Evolutionary conservation across 352 stramenopile species (phyloP), one percentile per base, ranked within the genome.

Genomic region (Phytopythium litorale): DNA sequence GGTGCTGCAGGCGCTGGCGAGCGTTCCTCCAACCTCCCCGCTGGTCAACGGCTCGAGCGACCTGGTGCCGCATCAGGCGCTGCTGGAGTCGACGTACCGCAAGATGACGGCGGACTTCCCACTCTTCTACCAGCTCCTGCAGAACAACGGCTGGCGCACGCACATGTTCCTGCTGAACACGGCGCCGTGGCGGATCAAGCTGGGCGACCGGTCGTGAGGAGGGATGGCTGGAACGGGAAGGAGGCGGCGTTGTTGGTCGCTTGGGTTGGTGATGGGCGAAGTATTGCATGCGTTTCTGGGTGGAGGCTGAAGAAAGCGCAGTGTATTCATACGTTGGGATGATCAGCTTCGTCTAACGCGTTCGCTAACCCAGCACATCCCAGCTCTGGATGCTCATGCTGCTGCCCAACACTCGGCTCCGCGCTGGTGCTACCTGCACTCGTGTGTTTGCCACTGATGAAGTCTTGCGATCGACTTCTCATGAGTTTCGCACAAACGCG

Each of bases 141-240:
- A 90, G 59, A 74, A 74, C 60, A 82, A 73, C 38, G 77, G 81
- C 21, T 90, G 81, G 81, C 78, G 78, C 35, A 88, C 77, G 37
- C 81, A 90, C 70, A 84, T 88, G 75, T 87, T 85, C 65, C 62
- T 90, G 61, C 69, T 90, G 28, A 87, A 87, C 59, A 88, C 77
- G 16, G 73, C 75, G 25, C 63, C 77, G 54, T 90, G 78, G 81
- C 76, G 81, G 37, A 83, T 90, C 61, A 87, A 88, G 62, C 42
- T 88, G n/a, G 78, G 58, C 52, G 75, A 79, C 43, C 61, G 70
- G 16, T 60, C 58, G 32, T 86, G 68, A 69, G 28, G 28, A 4
- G 28, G 28, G 28, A 7, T 32, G 28, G 3, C 28, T 7, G 28
- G 28, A 7, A 32, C 3, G 28, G 28, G 28, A 32, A 32, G 28